A percentile compares a stretch with the other conserved stretches of the same genome.
phyloP scores from a whole-genome alignment of 2,329 filamentous ascomycete genomes.

The Proliferodiscus dingleyae region DNA sequence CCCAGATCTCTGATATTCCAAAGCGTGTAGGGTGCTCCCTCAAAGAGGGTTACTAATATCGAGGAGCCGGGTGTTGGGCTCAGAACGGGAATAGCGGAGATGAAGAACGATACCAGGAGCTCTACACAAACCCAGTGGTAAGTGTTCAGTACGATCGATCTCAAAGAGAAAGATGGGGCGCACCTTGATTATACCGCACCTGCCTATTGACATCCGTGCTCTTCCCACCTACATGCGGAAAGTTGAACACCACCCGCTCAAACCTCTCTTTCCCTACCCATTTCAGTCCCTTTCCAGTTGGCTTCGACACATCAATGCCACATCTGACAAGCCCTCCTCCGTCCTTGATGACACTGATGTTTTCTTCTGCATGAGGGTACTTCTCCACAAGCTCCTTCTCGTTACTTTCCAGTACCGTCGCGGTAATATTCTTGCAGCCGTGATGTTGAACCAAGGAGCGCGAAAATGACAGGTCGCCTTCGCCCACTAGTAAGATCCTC shows the following conservation, averaged over 20 bases:
- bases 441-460: constrained; percentile 62
- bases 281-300: constrained; percentile 32
- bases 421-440: constrained; percentile 60
- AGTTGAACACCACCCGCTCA: constrained; percentile 89
- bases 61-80: constrained; percentile 43
- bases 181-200: constrained; percentile 78
- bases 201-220: constrained; percentile 92
- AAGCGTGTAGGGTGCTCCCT: constrained; percentile 87
- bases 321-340: constrained; percentile 47
- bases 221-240: constrained; percentile 91
- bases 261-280: constrained; percentile 41
- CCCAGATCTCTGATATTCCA: constrained; percentile 92
- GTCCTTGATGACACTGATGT: constrained; percentile 51
- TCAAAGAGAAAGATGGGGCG: neutral
- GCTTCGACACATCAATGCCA: constrained; percentile 62
- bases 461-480: constrained; percentile 77
- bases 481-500: constrained; percentile 70
- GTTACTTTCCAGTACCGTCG: constrained; percentile 61
- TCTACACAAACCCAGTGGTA: constrained; percentile 38
- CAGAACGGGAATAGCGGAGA: constrained; percentile 46
- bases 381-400: constrained; percentile 59
- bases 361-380: constrained; percentile 64
- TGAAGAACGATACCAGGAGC: constrained; percentile 66
- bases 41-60: constrained; percentile 83
- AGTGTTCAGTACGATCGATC: too few relatives aligned